Base-by-base conservation (phyloP, 78 protist genomes). In the Protostelium mycophagum region DNA sequence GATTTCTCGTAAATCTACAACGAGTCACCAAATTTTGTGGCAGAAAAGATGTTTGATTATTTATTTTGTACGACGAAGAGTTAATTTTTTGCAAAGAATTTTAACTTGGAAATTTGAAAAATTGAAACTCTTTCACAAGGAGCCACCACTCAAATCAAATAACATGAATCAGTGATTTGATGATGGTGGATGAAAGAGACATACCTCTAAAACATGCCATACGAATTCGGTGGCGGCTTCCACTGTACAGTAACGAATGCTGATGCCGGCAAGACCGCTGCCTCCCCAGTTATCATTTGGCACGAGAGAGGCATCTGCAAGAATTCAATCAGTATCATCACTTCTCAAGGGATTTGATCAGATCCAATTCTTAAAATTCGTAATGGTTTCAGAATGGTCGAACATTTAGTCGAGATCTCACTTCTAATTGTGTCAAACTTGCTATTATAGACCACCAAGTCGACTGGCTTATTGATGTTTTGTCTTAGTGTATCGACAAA, bases 261-360 rank as follows among this genome's bases (percentile, higher is more conserved):
- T 90, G 10, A 94, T 88, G 28, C 98, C 98, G 0, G 96, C 95
- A 23, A 94, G 91, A 0, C 98, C 97, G 25, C 35, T 83, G n/a
- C 98, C 98, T 25, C 98, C 98, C 98, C 98, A 96, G 34, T n/a
- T 86, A 5, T 85, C 84, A 1, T 73, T 84, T 9, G 98, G 98
- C 5, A 35, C 28, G 34, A 96, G 73, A 16, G 73, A 35, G 0
- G 73, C 28, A 1, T 63, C 31, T 85, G 25, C 0, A 38, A 34
- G 36, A 39, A 85, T 29, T 25, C 28, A 37, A 83, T 83, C 31
- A 37, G 34, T 36, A 23, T 83, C 73, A 5, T 1, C 63, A 29
- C 0, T 28, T 1, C 5, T 51, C 51, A 89, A n/a, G 37, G 28
- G 1, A 28, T 51, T 51, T 25, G 16, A 86, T n/a, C 5, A 16